Percentiles rank a stretch among this genome's conserved stretches.
phyloP scores from a whole-genome alignment of 2,329 filamentous ascomycete species.

The Aureobasidium sp. region DNA sequence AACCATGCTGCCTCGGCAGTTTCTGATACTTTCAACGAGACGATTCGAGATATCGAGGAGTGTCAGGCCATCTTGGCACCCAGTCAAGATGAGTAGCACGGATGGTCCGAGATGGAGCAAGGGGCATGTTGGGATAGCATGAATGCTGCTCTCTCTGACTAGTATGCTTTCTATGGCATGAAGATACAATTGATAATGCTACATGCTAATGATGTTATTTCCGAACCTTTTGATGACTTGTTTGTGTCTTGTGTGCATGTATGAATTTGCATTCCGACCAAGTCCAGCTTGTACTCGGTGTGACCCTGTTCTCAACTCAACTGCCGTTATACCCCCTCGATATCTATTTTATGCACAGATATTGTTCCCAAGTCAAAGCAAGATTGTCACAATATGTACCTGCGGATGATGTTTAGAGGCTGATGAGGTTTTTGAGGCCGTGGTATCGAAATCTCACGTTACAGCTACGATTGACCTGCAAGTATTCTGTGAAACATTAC shows the following conservation, averaged over 20 bases:
- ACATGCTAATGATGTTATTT: neutral
- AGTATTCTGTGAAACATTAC: too few species aligned
- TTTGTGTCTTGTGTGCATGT: neutral
- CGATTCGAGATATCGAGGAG: slow-evolving; percentile 58
- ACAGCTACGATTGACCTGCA: neutral
- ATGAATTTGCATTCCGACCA: neutral
- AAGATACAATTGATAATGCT: neutral
- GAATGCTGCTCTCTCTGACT: neutral
- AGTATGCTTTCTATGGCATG: neutral
- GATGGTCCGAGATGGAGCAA: neutral
- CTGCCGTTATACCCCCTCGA: too few species aligned
- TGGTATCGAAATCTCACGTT: neutral
- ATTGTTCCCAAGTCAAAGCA: neutral
- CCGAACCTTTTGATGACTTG: neutral
- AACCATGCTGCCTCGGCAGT: slow-evolving; percentile 60
- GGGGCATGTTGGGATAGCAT: neutral
- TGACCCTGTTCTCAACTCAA: neutral
- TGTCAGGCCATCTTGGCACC: slow-evolving; percentile 36
- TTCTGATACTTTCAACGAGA: slow-evolving; percentile 64
- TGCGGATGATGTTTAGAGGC: neutral
- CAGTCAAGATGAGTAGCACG: slow-evolving; percentile 27
- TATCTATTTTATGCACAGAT: too few species aligned
- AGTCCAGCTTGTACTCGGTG: neutral
- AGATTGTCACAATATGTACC: neutral
- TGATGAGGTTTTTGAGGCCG: neutral